Conservation (phyloP, 2,329 filamentous ascomycete genomes). For the Aurifilum marmelostoma region DNA sequence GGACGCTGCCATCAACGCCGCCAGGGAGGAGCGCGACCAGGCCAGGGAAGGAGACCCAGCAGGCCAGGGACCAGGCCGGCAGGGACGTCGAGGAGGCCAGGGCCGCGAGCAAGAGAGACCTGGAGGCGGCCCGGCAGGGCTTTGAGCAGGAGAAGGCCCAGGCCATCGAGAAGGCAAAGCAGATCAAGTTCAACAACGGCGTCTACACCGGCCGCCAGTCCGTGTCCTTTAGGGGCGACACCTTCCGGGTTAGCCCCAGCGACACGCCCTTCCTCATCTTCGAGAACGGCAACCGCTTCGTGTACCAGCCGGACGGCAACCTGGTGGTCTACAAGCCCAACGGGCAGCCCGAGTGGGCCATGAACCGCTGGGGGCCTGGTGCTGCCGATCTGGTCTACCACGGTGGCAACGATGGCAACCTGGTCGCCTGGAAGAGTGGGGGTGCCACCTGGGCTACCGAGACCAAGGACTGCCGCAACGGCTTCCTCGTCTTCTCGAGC, state of each 20-base stretch:
- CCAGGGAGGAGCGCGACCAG: neutral
- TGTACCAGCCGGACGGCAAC: conserved; percentile 5
- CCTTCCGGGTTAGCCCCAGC: neutral
- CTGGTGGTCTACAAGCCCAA: neutral
- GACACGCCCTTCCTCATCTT: conserved; percentile 1
- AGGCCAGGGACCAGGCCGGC: neutral
- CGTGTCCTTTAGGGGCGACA: neutral
- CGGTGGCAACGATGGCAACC: conserved; percentile 2
- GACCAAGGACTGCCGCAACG: neutral
- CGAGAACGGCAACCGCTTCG: conserved; percentile 4
- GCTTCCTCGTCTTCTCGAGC: conserved; percentile 7
- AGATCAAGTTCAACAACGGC: conserved; percentile 1
- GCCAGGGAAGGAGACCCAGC: neutral
- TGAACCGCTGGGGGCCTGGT: neutral
- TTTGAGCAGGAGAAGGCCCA: neutral
- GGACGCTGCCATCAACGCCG: neutral
- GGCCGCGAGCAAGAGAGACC: neutral
- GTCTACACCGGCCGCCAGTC: neutral
- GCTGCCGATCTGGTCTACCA: neutral
- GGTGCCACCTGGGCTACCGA: neutral
- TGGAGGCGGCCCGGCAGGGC: neutral
- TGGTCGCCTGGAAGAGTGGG: conserved; percentile 5
- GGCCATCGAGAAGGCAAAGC: neutral
- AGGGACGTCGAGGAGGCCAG: neutral
- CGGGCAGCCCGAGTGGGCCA: neutral